Base-by-base conservation (phyloP, 2,329 filamentous ascomycete genomes). In the Knoxdaviesia proteae region DNA sequence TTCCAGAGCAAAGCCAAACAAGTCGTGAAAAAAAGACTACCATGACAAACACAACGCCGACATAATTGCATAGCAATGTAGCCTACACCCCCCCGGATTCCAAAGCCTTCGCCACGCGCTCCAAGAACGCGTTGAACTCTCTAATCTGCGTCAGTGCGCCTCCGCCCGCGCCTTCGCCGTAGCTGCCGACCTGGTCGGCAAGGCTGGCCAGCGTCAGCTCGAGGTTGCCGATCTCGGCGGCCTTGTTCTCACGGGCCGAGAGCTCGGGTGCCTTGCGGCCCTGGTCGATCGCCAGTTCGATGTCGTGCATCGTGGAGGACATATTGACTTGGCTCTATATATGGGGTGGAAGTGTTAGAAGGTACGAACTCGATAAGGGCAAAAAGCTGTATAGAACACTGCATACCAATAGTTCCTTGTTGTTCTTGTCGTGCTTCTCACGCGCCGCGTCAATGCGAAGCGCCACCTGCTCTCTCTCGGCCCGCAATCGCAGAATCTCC, bases 101-200 rank as follows among this genome's bases (percentile, higher is more conserved):
- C 38, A 80, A 57, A 33, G 66, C 69, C 32, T 61, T 55, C 3
- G 73, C 74, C 5, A 71, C 64, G 29, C 75, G 64, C 53, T 79
- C 75, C 40, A 80, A 57, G 48, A 79, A 74, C 33, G 64, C 64
- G 48, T 79, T 80, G 50, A 79, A 79, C 40, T 72, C 67, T 46
- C 59, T 66, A 43, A 79, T 65, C 52, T 73, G 68, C 45, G 61
- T 63, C 47, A 79, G 57, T 5, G 68, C 56, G 3, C 71, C 71
- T 29, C 71, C 71, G 1, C 61, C 60, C 6, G 61, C 58, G 42
- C 65, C 63, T 20, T 20, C 20, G 20, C 20, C 20, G 20, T 57
- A 56, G 36, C 60, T 65, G 50, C 68, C 70, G 2, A 68, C 67
- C 50, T 74, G 64, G 35, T 67, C 63, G 1, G 68, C 61, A 5